Evolutionary conservation across 441 rosid genomes (phyloP).

Genomic region (Croton laevigatus): DNA sequence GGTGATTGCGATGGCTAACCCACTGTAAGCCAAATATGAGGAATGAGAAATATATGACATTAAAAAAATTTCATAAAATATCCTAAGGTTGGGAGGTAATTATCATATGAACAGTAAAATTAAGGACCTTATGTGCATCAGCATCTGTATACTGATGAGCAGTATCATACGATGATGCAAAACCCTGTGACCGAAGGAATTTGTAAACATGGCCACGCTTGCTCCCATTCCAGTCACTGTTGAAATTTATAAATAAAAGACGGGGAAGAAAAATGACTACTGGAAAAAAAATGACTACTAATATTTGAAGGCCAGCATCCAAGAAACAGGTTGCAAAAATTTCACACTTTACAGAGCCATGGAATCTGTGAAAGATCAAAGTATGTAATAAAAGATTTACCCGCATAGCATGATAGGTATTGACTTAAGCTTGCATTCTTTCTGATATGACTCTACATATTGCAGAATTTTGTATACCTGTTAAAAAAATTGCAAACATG

Average conservation of each 20-base stretch:
- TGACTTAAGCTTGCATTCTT: constrained; percentile 66
- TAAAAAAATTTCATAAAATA: not conserved
- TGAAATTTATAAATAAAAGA: not conserved
- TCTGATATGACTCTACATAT: constrained; percentile 72
- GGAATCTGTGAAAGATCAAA: constrained; percentile 16
- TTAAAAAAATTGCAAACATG: constrained; percentile 3
- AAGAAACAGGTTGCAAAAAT: not conserved
- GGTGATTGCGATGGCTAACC: constrained; percentile 89
- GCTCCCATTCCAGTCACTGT: constrained; percentile 98
- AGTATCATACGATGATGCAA: constrained; percentile 82
- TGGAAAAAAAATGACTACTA: constrained; percentile 12
- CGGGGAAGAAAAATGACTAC: constrained; percentile 17
- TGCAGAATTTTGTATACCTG: constrained; percentile 85
- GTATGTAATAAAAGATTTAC: constrained; percentile 29
- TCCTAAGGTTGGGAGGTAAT: not conserved
- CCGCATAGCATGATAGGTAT: constrained; percentile 84
- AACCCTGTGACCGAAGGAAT: constrained; percentile 89
- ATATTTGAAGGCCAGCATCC: not conserved
- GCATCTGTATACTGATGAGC: constrained; percentile 84
- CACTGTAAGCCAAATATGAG: constrained; percentile 44
- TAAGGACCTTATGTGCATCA: constrained; percentile 78
- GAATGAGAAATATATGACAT: constrained; percentile 1
- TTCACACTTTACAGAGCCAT: not conserved
- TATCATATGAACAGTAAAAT: constrained; percentile 14
- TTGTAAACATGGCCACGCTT: constrained; percentile 92